Base-by-base conservation (phyloP, 495 filamentous ascomycete species). In the Xylaria telfairii region DNA sequence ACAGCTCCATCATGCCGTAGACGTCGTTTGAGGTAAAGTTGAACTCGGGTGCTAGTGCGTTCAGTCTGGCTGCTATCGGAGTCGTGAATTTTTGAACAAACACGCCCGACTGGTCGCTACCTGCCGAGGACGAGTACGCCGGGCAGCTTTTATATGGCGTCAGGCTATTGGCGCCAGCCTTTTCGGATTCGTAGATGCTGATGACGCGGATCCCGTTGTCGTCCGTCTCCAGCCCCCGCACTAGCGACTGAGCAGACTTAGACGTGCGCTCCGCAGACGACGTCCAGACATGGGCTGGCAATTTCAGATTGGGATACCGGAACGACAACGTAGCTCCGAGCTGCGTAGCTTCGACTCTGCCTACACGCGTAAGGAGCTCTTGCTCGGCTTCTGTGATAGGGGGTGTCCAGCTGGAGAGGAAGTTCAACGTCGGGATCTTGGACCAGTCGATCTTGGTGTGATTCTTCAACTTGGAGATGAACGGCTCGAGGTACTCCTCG, bases 61-160 rank as follows among this genome's bases (percentile, higher is more conserved):
- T 81, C 56, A 87, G 76, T 24, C 84, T 77, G 2, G 78, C 78
- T 7, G 77, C 74, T 56, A 84, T 83, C n/a, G 82, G 84, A 32
- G 74, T 75, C 1, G 84, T 82, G 77, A 83, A 86, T 42, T 71
- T 76, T 21, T 85, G 66, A 13, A 82, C 72, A 72, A 79, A 84
- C 53, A 71, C 73, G 8, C 74, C 75, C 17, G 77, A 77, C 71
- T 87, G 82, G 1, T 84, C 72, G 65, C 77, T 83, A 8, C 85
- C 85, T 41, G 79, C 78, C 30, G 83, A 83, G 3, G 78, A 77
- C 21, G 81, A 82, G 66, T 85, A 87, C 13, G 79, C 82, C 32
- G 85, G 83, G 65, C 83, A 87, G 47, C 78, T 75, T 42, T 82
- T 78, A 71, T 87, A 85, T 12, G 84, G 84, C 17, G 84, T 87